phyloP scores from a whole-genome alignment of 768 basidiomycete genomes.

The Dacryopinax spathularia region DNA sequence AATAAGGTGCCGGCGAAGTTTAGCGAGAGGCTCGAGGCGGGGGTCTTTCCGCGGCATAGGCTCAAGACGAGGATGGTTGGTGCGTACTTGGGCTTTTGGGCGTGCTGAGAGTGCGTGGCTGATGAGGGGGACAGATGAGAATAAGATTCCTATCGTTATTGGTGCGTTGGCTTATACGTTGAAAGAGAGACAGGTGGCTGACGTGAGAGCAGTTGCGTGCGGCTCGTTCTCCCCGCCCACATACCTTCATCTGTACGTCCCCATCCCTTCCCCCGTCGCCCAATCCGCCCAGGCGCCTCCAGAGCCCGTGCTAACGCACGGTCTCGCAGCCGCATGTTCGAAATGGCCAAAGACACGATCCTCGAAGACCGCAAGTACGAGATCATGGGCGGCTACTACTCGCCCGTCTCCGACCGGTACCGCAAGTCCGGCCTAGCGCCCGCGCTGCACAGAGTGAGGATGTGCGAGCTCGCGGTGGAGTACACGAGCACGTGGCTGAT shows the following conservation, averaged over 20 bases:
- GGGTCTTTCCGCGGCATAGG: slow-evolving; percentile 12
- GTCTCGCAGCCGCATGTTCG: slow-evolving; percentile 83
- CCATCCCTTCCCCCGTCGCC: neutral
- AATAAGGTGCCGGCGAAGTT: neutral
- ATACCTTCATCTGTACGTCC: slow-evolving; percentile 62
- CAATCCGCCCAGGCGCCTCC: neutral
- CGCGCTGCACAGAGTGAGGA: slow-evolving; percentile 57
- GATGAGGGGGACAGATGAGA: slow-evolving; percentile 6
- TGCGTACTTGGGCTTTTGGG: neutral
- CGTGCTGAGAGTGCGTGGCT: neutral
- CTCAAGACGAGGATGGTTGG: slow-evolving; percentile 11
- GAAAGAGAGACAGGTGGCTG: neutral
- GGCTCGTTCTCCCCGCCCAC: slow-evolving; percentile 97
- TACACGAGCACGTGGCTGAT: slow-evolving; percentile 88
- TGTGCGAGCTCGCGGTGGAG: slow-evolving; percentile 81
- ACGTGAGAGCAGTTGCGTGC: slow-evolving; percentile 73
- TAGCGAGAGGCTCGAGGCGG: slow-evolving; percentile 8
- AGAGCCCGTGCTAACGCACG: neutral
- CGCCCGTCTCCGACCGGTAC: slow-evolving; percentile 91
- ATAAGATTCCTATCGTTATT: slow-evolving; percentile 12
- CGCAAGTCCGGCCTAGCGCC: slow-evolving; percentile 89
- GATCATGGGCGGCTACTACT: slow-evolving; percentile 89
- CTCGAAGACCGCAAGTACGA: slow-evolving; percentile 85
- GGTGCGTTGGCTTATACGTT: slow-evolving; percentile 4
- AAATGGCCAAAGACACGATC: slow-evolving; percentile 96